phyloP scores from a whole-genome alignment of 2,329 filamentous ascomycete genomes.

The Fusarium secorum region DNA sequence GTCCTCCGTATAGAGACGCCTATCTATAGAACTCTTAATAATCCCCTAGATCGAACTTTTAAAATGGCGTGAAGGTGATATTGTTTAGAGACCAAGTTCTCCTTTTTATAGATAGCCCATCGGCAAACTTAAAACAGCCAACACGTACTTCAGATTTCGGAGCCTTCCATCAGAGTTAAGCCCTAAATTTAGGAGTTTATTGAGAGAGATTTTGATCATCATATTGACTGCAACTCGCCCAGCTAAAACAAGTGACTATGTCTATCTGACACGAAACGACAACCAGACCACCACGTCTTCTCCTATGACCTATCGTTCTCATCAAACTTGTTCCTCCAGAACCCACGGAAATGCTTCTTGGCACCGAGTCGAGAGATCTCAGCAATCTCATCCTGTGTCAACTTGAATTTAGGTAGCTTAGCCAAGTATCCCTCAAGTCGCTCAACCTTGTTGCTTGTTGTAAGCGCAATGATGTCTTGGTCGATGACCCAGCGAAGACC shows the following conservation, averaged over 20 bases:
- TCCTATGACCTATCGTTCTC: slow-evolving; percentile 55
- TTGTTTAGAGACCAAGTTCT: neutral
- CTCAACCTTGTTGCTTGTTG: slow-evolving; percentile 66
- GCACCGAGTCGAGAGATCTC: slow-evolving; percentile 63
- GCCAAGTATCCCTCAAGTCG: slow-evolving; percentile 63
- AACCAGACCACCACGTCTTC: neutral
- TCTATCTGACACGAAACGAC: neutral
- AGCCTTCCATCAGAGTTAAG: neutral
- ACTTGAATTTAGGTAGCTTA: slow-evolving; percentile 62
- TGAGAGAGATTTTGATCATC: neutral
- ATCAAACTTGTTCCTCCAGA: slow-evolving; percentile 63
- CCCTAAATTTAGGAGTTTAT: neutral
- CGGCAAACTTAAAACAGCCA: neutral
- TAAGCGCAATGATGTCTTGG: slow-evolving; percentile 65
- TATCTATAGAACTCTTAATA: neutral
- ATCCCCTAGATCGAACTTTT: neutral
- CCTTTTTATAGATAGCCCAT: neutral
- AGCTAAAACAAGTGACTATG: neutral
- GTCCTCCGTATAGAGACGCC: neutral
- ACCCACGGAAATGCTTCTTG: slow-evolving; percentile 68
- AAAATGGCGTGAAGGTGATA: too few species aligned
- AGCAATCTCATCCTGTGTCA: slow-evolving; percentile 66
- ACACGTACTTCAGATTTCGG: neutral
- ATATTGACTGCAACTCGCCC: neutral
- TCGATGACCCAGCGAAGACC: slow-evolving; percentile 68